Evolutionary conservation across 2,329 filamentous ascomycete species (phyloP).

Genomic region (Herpotrichia juniperi): DNA sequence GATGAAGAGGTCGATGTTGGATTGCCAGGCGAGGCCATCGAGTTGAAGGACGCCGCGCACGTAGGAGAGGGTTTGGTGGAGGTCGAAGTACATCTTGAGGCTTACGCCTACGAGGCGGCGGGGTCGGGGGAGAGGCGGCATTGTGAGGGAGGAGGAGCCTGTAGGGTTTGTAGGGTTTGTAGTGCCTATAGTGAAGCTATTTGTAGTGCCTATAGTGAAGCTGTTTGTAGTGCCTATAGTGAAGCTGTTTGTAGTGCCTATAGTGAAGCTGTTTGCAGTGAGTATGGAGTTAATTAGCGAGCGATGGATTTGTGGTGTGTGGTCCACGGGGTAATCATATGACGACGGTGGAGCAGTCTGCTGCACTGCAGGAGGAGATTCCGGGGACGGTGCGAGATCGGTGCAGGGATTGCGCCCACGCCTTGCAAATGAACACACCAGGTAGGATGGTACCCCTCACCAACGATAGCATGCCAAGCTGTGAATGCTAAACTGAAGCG

Average conservation of each 20-base stretch:
- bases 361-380: constrained; percentile 24
- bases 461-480: no score
- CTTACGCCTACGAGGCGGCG: constrained; percentile 74
- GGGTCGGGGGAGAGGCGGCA: constrained; percentile 45
- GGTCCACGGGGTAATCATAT: no score
- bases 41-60: constrained; percentile 50
- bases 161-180: background rate
- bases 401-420: constrained; percentile 7
- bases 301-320: background rate
- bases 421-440: no score
- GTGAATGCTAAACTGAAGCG: no score
- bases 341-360: background rate
- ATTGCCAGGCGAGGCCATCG: constrained; percentile 59
- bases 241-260: no score
- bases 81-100: constrained; percentile 81
- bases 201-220: no score
- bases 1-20: constrained; percentile 72
- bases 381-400: constrained; percentile 17
- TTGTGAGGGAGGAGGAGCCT: constrained; percentile 13
- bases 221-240: no score
- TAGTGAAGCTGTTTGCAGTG: no score
- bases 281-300: no score
- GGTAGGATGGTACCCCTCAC: no score
- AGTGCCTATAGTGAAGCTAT: no score
- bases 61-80: constrained; percentile 63